phyloP scores from a whole-genome alignment of 2,329 filamentous ascomycete species.

The Apiospora sp. region DNA sequence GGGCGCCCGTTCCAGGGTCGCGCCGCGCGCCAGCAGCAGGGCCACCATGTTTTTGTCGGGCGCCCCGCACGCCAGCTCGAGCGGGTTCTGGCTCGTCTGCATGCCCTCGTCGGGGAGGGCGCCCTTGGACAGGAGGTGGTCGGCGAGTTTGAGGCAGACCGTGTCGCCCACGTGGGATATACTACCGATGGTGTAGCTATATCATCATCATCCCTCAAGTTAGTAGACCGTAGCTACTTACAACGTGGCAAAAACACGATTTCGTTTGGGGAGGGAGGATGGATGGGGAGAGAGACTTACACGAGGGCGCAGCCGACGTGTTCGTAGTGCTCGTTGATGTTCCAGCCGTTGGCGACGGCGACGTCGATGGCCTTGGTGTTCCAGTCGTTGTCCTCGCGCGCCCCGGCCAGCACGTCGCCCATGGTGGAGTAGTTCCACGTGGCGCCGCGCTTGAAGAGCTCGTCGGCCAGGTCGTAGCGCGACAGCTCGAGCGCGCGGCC shows the following conservation, averaged over 20 bases:
- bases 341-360: not conserved
- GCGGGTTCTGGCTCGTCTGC: constrained; percentile 15
- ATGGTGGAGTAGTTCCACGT: constrained; percentile 2
- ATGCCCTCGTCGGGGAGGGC: not conserved
- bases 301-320: constrained; percentile 2
- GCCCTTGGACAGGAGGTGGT: not conserved
- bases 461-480: constrained; percentile 12
- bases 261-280: too few relatives aligned
- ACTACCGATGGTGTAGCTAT: not conserved
- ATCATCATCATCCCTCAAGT: too few relatives aligned
- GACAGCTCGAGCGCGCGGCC: not conserved
- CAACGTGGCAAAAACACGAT: not conserved
- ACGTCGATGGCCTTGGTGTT: constrained; percentile 13
- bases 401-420: not conserved
- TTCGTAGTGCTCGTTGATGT: constrained; percentile 10
- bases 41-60: not conserved
- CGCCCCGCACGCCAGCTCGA: not conserved
- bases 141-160: not conserved
- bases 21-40: not conserved
- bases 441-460: constrained; percentile 10
- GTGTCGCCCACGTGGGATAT: not conserved
- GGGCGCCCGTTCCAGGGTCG: not conserved
- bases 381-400: constrained; percentile 9
- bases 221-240: too few relatives aligned
- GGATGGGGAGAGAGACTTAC: not conserved